phyloP scores from a whole-genome alignment of 306 rosid genomes.

The Mucuna pruriens region DNA sequence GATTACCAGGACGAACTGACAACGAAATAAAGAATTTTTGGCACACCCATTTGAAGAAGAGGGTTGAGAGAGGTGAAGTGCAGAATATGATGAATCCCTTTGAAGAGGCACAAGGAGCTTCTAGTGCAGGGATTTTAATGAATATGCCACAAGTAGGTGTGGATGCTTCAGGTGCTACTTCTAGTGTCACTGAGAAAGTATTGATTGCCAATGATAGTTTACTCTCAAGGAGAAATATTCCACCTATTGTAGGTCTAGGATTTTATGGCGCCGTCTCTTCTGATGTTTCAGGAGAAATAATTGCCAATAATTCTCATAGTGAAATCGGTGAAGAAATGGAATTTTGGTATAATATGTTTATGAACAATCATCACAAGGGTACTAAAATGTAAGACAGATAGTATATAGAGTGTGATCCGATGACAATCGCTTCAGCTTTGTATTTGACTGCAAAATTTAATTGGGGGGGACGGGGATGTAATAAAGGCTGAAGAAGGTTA shows the following conservation, averaged over 20 bases:
- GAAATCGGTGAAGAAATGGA: constrained; percentile 43
- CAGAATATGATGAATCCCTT: background rate
- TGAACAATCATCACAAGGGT: constrained; percentile 26
- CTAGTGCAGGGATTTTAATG: background rate
- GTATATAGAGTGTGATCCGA: no score
- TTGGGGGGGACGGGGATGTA: background rate
- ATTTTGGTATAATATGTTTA: constrained; percentile 48
- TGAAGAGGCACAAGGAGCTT: background rate
- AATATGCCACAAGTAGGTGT: background rate
- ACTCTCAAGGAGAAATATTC: background rate
- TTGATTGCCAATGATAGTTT: background rate
- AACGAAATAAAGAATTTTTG: constrained; percentile 87
- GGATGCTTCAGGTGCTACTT: constrained; percentile 16
- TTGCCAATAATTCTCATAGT: background rate
- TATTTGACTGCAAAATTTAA: constrained; percentile 21
- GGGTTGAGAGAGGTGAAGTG: constrained; percentile 32
- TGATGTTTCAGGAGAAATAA: constrained; percentile 23
- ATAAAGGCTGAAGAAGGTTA: background rate
- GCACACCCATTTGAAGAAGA: constrained; percentile 89
- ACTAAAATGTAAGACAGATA: background rate
- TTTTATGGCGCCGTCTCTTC: background rate
- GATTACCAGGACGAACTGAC: constrained; percentile 81
- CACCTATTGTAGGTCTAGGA: background rate
- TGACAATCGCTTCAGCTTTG: background rate
- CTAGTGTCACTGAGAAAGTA: background rate